Percentiles rank a stretch among this genome's conserved stretches.
Conservation (phyloP, 129 eudicot species). For the Calendula officinalis region DNA sequence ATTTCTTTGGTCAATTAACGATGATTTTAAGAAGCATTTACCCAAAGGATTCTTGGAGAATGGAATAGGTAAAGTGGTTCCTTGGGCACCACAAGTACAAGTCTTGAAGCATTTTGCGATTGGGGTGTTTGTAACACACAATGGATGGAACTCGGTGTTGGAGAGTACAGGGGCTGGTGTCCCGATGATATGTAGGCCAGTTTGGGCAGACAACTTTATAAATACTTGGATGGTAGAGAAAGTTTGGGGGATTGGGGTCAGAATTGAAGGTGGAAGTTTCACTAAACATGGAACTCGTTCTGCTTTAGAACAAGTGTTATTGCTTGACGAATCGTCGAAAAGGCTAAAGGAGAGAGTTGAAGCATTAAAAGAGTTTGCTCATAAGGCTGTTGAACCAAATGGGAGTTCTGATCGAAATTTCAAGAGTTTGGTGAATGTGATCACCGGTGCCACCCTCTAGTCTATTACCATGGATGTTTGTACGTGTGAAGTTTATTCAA, state of each 20-base stretch:
- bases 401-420: constrained; percentile 51
- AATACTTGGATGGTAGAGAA: constrained; percentile 51
- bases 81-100: constrained; percentile 76
- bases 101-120: constrained; percentile 39
- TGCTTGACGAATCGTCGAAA: constrained; percentile 21
- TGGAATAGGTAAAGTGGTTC: constrained; percentile 46
- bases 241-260: constrained; percentile 52
- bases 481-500: not conserved
- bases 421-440: constrained; percentile 25
- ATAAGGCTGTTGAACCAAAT: constrained; percentile 35
- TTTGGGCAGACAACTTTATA: constrained; percentile 56
- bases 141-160: constrained; percentile 73
- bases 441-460: constrained; percentile 5
- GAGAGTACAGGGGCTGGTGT: constrained; percentile 57
- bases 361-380: constrained; percentile 39
- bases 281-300: constrained; percentile 36
- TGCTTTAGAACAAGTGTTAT: constrained; percentile 38
- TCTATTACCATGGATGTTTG: not conserved
- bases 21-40: constrained; percentile 22
- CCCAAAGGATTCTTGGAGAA: constrained; percentile 42
- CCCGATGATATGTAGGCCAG: constrained; percentile 67
- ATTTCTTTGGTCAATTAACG: constrained; percentile 62
- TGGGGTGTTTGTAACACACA: constrained; percentile 55
- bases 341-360: constrained; percentile 30
- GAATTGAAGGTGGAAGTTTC: constrained; percentile 45